Conservation (phyloP, 805 yeast species). For the Scheffersomyces coipomensis region DNA sequence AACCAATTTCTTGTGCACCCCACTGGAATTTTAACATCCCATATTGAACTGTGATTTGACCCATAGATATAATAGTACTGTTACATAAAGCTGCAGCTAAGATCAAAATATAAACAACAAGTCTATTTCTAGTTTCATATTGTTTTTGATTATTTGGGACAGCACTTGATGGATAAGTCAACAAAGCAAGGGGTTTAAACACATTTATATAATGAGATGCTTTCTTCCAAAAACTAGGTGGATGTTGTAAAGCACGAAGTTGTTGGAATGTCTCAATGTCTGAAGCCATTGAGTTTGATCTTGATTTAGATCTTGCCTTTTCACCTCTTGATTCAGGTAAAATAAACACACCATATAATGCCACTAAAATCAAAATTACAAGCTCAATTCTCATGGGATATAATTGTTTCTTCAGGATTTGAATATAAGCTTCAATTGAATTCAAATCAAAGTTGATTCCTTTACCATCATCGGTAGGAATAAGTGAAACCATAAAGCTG, state of each 20-base stretch:
- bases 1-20: conserved; percentile 51
- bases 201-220: conserved; percentile 9
- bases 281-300: conserved; percentile 7
- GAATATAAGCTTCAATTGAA: not conserved
- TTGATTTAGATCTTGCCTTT: conserved; percentile 41
- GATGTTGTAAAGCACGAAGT: conserved; percentile 18
- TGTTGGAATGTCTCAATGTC: conserved; percentile 26
- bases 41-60: conserved; percentile 47
- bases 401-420: conserved; percentile 1
- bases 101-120: conserved; percentile 44
- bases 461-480: not conserved
- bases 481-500: not conserved
- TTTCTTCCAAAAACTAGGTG: not conserved
- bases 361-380: conserved; percentile 28
- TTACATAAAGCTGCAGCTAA: conserved; percentile 31
- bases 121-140: conserved; percentile 13
- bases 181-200: conserved; percentile 44
- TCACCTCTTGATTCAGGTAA: conserved; percentile 61
- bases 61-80: conserved; percentile 32
- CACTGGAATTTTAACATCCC: conserved; percentile 52
- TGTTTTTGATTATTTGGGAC: conserved; percentile 10
- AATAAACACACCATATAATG: conserved; percentile 20
- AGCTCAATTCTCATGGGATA: conserved; percentile 25
- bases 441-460: not conserved
- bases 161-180: conserved; percentile 47